Evolutionary conservation across 1,139 yeast species (phyloP).

Genomic region (Debaryomyces nepalensis): DNA sequence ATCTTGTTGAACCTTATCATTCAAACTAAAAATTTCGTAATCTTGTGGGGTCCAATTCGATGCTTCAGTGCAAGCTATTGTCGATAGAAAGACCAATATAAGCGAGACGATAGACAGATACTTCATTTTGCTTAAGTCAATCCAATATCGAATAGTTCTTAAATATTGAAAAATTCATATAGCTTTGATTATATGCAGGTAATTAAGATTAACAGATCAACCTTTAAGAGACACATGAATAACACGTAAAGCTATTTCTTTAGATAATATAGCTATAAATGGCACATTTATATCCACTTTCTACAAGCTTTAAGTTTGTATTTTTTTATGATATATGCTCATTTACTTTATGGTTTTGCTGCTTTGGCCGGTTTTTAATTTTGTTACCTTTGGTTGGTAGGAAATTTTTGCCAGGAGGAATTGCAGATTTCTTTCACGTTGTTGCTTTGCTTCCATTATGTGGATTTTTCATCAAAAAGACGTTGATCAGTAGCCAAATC

Average conservation of each 20-base stretch:
- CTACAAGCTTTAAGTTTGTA: conserved; percentile 35
- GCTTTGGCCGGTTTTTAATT: conserved; percentile 53
- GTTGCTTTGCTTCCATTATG: conserved; percentile 42
- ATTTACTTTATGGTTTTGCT: conserved; percentile 55
- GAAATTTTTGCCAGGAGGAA: conserved; percentile 68
- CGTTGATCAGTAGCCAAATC: conserved; percentile 19
- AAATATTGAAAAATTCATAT: conserved; percentile 4
- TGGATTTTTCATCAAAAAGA: conserved; percentile 30
- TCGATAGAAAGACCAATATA: conserved; percentile 16
- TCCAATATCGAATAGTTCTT: background rate
- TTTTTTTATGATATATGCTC: conserved; percentile 43
- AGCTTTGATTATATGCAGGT: conserved; percentile 3
- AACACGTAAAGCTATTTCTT: background rate
- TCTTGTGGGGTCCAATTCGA: conserved; percentile 58
- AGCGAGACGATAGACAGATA: conserved; percentile 2
- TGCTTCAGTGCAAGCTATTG: conserved; percentile 27
- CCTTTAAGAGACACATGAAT: background rate
- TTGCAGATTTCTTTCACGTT: conserved; percentile 65
- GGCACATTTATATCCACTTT: conserved; percentile 42
- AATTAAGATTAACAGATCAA: conserved; percentile 5
- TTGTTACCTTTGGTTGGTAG: conserved; percentile 66
- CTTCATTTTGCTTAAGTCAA: conserved; percentile 3
- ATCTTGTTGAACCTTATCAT: conserved; percentile 65
- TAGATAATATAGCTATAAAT: conserved; percentile 15
- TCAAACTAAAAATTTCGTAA: conserved; percentile 78